These are phyloP conservation scores for Suillus americanus DNA, from an alignment of 768 basidiomycete species.

Conservation along the genomic window DNA sequence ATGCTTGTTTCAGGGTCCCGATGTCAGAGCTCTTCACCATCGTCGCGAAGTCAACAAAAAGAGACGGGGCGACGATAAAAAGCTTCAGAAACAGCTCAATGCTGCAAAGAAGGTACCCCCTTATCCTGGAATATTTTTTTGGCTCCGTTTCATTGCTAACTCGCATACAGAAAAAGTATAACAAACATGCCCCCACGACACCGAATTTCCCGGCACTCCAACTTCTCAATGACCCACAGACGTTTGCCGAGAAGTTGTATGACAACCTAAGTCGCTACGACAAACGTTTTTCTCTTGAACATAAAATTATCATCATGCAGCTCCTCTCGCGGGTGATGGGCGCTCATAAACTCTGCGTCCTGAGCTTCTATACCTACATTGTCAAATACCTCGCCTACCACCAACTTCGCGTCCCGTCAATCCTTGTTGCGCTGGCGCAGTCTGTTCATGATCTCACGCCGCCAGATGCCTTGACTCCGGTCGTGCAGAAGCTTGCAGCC, in stretches of 20 bases:
- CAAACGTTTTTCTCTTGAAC: slow-evolving; percentile 94
- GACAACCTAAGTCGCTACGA: slow-evolving; percentile 82
- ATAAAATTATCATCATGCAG: slow-evolving; percentile 97
- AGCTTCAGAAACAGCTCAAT: slow-evolving; percentile 71
- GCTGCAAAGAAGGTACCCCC: slow-evolving; percentile 65
- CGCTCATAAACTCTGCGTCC: slow-evolving; percentile 87
- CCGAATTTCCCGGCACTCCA: slow-evolving; percentile 92
- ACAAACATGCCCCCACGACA: slow-evolving; percentile 24
- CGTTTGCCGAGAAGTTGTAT: slow-evolving; percentile 92
- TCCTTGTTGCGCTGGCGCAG: slow-evolving; percentile 92
- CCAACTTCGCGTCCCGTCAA: slow-evolving; percentile 89
- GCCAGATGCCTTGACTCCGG: slow-evolving; percentile 87
- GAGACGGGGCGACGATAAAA: slow-evolving; percentile 78
- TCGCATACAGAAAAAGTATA: slow-evolving; percentile 36
- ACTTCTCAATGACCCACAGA: slow-evolving; percentile 92
- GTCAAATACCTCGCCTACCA: slow-evolving; percentile 91
- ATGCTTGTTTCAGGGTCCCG: slow-evolving; percentile 45
- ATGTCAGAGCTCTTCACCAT: slow-evolving; percentile 78
- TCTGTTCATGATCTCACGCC: slow-evolving; percentile 95
- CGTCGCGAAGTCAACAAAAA: slow-evolving; percentile 94
- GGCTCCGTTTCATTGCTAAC: slow-evolving; percentile 32
- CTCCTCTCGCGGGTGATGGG: slow-evolving; percentile 94
- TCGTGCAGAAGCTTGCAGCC: slow-evolving; percentile 86
- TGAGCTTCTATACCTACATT: slow-evolving; percentile 95
- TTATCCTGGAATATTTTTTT: not conserved